phyloP scores from a whole-genome alignment of 202 grass and related monocot species.

The Carex arenaria region DNA sequence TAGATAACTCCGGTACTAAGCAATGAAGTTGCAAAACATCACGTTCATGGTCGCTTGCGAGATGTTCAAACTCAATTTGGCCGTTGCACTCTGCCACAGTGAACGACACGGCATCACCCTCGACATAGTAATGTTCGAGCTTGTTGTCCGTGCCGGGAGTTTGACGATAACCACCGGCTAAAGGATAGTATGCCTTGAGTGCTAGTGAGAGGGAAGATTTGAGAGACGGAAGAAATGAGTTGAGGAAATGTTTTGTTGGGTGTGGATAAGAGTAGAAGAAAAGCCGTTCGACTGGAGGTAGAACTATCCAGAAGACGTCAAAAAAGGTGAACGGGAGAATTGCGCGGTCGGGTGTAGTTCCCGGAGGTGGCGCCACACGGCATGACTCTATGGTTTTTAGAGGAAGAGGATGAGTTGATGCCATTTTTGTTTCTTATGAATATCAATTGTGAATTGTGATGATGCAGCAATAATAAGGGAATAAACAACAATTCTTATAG shows the following conservation, averaged over 20 bases:
- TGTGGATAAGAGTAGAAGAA: no score
- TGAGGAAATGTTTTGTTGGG: slow-evolving; percentile 34
- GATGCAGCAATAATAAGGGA: no score
- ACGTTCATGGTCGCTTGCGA: neutral
- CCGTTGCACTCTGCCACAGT: slow-evolving; percentile 1
- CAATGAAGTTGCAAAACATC: neutral
- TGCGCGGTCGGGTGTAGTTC: neutral
- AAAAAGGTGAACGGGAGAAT: slow-evolving; percentile 30
- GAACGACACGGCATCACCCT: slow-evolving; percentile 28
- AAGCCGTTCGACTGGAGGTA: slow-evolving; percentile 16
- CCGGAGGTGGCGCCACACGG: neutral
- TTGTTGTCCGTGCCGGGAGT: slow-evolving; percentile 14
- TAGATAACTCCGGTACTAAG: slow-evolving; percentile 2
- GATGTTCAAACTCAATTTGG: neutral
- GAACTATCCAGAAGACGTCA: slow-evolving; percentile 20
- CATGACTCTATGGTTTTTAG: neutral
- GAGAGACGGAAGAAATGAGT: slow-evolving; percentile 45
- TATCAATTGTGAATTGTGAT: no score
- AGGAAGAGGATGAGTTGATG: neutral
- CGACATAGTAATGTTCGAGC: slow-evolving; percentile 38
- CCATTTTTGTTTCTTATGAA: neutral
- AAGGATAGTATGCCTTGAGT: slow-evolving; percentile 48
- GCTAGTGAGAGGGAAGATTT: slow-evolving; percentile 63
- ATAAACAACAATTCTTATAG: no score
- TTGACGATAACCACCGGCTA: slow-evolving; percentile 40